Conservation (phyloP, 2,329 filamentous ascomycete species). For the Fusarium sp. region DNA sequence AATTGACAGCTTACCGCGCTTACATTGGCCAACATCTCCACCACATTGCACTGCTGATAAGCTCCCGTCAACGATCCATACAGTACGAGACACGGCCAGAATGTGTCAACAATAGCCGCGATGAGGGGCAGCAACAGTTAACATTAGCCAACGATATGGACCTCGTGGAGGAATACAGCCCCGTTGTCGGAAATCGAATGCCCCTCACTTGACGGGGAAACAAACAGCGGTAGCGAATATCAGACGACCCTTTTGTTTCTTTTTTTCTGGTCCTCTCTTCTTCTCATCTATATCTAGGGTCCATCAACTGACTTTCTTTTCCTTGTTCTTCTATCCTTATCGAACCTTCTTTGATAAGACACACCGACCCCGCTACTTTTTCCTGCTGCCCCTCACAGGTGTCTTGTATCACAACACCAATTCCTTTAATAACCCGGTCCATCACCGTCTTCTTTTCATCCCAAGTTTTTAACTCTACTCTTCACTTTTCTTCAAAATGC, state of each 20-base stretch:
- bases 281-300: not conserved
- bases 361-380: slow-evolving; percentile 1
- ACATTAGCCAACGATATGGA: slow-evolving; percentile 6
- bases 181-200: slow-evolving; percentile 31
- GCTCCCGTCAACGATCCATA: slow-evolving; percentile 28
- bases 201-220: slow-evolving; percentile 2
- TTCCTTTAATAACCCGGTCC: slow-evolving; percentile 8
- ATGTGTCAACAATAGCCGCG: slow-evolving; percentile 30
- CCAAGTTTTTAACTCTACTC: not conserved
- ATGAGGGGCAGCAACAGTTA: slow-evolving; percentile 7
- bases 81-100: slow-evolving; percentile 8
- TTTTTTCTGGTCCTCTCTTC: not conserved
- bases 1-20: not conserved
- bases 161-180: slow-evolving; percentile 9
- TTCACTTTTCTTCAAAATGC: slow-evolving; percentile 23
- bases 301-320: not conserved
- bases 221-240: slow-evolving; percentile 8
- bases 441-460: slow-evolving; percentile 2
- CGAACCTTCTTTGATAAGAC: slow-evolving; percentile 27
- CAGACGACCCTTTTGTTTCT: slow-evolving; percentile 12
- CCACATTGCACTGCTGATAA: slow-evolving; percentile 26
- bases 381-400: not conserved
- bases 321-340: slow-evolving; percentile 16
- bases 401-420: slow-evolving; percentile 11
- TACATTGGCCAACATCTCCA: not conserved